Conservation (phyloP, 176 grass and related monocot genomes). For the Cenchrus purpureus region DNA sequence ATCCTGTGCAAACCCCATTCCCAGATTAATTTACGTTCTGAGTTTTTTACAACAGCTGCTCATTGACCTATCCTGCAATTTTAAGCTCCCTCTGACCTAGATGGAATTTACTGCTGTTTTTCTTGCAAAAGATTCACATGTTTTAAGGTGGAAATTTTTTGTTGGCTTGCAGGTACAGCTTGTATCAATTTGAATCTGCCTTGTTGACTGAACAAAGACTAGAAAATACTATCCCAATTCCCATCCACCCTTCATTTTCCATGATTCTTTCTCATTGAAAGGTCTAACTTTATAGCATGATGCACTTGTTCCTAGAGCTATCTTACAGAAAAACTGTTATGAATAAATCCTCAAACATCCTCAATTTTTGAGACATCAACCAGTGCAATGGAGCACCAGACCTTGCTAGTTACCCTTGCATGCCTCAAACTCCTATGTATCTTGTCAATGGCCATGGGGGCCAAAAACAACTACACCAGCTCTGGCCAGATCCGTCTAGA, state of each 20-base stretch:
- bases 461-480: neutral
- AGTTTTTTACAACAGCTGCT: no score
- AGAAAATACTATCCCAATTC: neutral
- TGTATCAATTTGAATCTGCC: neutral
- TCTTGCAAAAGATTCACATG: no score
- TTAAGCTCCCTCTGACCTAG: no score
- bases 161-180: no score
- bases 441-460: neutral
- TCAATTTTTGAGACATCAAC: conserved; percentile 22
- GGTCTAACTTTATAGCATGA: neutral
- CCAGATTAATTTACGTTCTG: no score
- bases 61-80: no score
- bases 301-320: neutral
- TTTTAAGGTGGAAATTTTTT: no score
- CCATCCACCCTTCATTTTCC: neutral
- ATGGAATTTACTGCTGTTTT: no score
- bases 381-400: conserved; percentile 1
- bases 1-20: no score
- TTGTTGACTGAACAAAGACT: conserved; percentile 8
- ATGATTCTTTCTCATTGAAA: neutral
- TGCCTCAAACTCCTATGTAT: conserved; percentile 29
- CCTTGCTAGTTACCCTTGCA: conserved; percentile 1
- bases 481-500: conserved; percentile 35
- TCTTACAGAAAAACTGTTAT: neutral
- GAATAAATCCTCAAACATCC: neutral